Evolutionary conservation across 805 yeast genomes (phyloP), one percentile per base, ranked within the genome.

Genomic region (Sungouiella blattae): DNA sequence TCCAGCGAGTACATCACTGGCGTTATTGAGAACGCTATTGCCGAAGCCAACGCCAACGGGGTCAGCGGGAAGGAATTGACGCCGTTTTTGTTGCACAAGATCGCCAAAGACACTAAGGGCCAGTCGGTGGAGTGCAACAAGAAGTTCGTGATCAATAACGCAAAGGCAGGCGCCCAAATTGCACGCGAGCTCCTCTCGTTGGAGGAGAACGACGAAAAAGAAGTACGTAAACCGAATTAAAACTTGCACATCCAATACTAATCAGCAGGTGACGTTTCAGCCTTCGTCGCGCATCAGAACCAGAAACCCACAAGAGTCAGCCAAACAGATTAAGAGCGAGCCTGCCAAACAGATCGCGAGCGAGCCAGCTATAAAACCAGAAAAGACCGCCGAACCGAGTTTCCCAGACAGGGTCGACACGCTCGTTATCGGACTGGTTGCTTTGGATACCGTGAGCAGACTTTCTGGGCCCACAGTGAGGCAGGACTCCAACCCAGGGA

Each of bases 111-210:
- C n/a, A 85, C 95, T 0, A 55, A 73, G 13, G 96, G 95, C 3
- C 62, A 62, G 30, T 80, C 89, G 26, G 82, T 87, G 12, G 67
- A 68, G 35, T 77, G 86, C 27, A 87, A 87, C 58, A 67, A 83
- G 35, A 77, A 75, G 35, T 83, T 88, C 55, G 95, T 87, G 4
- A 65, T 78, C 47, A 82, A 86, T 50, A 87, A 87, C 53, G 93
- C 91, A 1, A 62, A 52, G 26, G 61, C 78, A 25, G 95, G 86
- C 1, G 64, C 91, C 2, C 55, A 71, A 36, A 82, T 87, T 16
- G 89, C 95, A 3, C 61, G 52, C 14, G 75, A 73, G 30, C 58
- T 83, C 27, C 47, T 70, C 14, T 8, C 11, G 7, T 4, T 28
- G n/a, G 28, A 16, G 6, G 23, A 7, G 11, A n/a, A n/a, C n/a